Evolutionary conservation across 495 filamentous ascomycete genomes (phyloP).

Genomic region (Lophium mytilinum): DNA sequence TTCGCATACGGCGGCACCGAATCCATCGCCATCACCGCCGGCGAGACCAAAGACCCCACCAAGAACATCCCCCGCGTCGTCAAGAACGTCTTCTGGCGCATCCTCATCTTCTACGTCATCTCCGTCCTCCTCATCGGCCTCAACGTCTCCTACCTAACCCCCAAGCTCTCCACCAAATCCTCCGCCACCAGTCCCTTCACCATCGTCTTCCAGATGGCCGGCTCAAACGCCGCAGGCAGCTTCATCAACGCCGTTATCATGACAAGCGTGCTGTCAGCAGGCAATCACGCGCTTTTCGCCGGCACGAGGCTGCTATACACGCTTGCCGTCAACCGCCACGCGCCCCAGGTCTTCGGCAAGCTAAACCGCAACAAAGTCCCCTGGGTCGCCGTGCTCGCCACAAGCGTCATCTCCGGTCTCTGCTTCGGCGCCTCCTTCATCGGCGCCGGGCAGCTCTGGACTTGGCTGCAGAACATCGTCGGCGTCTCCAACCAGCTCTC

Average conservation of each 20-base stretch:
- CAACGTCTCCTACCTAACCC: conserved; percentile 47
- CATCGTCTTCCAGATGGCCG: conserved; percentile 44
- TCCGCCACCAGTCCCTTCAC: conserved; percentile 46
- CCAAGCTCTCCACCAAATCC: conserved; percentile 33
- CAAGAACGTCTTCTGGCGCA: conserved; percentile 73
- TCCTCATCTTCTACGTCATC: conserved; percentile 68
- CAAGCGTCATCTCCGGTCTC: conserved; percentile 15
- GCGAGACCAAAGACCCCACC: conserved; percentile 67
- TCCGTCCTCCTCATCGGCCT: conserved; percentile 44
- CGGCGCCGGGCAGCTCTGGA: conserved; percentile 19
- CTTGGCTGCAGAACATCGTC: conserved; percentile 27
- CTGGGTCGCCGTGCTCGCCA: conserved; percentile 17
- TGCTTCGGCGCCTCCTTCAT: conserved; percentile 16
- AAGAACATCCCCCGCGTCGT: conserved; percentile 66
- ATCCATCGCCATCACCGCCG: conserved; percentile 62
- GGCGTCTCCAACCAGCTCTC: conserved; percentile 32
- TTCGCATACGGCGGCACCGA: conserved; percentile 49
- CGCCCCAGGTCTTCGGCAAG: conserved; percentile 18
- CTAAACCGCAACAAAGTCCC: conserved; percentile 19
- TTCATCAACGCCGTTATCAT: conserved; percentile 52
- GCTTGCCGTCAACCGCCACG: conserved; percentile 9
- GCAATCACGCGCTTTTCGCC: conserved; percentile 25
- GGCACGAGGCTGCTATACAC: conserved; percentile 9
- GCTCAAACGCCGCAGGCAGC: conserved; percentile 42
- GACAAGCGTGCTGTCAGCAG: conserved; percentile 46